phyloP scores from a whole-genome alignment of 805 yeast genomes.

The Saturnispora kantuleensis region DNA sequence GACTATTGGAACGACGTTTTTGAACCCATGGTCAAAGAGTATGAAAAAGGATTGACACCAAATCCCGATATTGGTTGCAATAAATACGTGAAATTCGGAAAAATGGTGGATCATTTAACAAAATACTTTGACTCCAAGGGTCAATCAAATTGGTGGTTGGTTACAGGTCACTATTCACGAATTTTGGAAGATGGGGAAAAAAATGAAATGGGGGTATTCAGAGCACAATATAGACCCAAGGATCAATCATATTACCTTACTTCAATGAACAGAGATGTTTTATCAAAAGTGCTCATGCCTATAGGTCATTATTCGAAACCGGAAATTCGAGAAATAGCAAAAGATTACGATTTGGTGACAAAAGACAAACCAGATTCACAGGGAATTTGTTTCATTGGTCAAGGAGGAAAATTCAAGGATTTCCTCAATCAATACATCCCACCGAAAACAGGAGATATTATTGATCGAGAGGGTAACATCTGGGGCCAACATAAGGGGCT shows the following conservation, averaged over 20 bases:
- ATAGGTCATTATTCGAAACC: slow-evolving; percentile 72
- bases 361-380: slow-evolving; percentile 87
- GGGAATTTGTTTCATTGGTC: slow-evolving; percentile 85
- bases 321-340: slow-evolving; percentile 61
- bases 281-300: slow-evolving; percentile 58
- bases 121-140: background rate
- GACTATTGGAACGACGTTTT: slow-evolving; percentile 93
- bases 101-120: slow-evolving; percentile 45
- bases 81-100: slow-evolving; percentile 78
- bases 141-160: slow-evolving; percentile 61
- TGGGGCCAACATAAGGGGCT: slow-evolving; percentile 83
- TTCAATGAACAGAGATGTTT: slow-evolving; percentile 39
- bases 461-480: slow-evolving; percentile 61
- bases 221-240: slow-evolving; percentile 51
- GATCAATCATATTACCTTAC: slow-evolving; percentile 91
- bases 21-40: slow-evolving; percentile 77
- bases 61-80: slow-evolving; percentile 93
- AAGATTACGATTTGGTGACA: slow-evolving; percentile 40
- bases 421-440: slow-evolving; percentile 69
- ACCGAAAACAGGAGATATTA: slow-evolving; percentile 66
- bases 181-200: slow-evolving; percentile 30
- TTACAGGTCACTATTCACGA: slow-evolving; percentile 77
- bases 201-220: slow-evolving; percentile 36
- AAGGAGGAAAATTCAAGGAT: slow-evolving; percentile 50
- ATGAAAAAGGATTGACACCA: slow-evolving; percentile 71